Evolutionary conservation across 805 yeast genomes (phyloP), one percentile per base, ranked within the genome.

Genomic region (Candida maltosa): DNA sequence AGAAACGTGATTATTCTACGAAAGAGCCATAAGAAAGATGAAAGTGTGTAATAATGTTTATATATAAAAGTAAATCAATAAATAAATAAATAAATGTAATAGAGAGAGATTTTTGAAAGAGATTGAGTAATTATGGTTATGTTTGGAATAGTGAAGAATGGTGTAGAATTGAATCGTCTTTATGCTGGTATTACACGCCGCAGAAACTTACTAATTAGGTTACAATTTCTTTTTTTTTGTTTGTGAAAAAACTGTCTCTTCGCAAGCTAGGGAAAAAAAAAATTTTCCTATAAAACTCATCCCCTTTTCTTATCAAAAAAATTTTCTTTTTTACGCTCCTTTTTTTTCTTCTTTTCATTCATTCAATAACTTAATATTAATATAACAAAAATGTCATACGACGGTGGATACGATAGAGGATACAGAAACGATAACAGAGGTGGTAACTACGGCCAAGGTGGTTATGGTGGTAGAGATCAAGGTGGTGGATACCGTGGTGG

Each of bases 1-100:
- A 75, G 25, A 38, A 76, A 31, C 76, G 77, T 23, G 69, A 70
- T 31, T 80, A 62, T 47, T 48, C 67, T 17, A 69, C 70, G 8
- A 71, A 61, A 35, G 80, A 75, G 54, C 76, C 77, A 42, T 73
- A 49, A 52, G 24, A 14, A n/a, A 16, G 12, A 16, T 27, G 7
- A 11, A 22, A 22, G 25, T n/a, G n/a, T n/a, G n/a, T n/a, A n/a
- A n/a, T n/a, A n/a, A n/a, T n/a, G n/a, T n/a, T n/a, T n/a, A n/a
- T n/a, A n/a, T n/a, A n/a, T n/a, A n/a, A n/a, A n/a, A n/a, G 25
- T 11, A 12, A 22, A 12, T 11, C 11, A 12, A 22, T 22, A 12
- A 22, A 11, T 22, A 12, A 11, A 12, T 12, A 22, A 11, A 12
- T 12, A 12, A 22, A 22, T 22, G 25, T 11, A 22, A 11, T 11